These are phyloP conservation scores for Fraxinus quadrangulata DNA, from an alignment of 257 asterid genomes.

Conservation along the genomic window DNA sequence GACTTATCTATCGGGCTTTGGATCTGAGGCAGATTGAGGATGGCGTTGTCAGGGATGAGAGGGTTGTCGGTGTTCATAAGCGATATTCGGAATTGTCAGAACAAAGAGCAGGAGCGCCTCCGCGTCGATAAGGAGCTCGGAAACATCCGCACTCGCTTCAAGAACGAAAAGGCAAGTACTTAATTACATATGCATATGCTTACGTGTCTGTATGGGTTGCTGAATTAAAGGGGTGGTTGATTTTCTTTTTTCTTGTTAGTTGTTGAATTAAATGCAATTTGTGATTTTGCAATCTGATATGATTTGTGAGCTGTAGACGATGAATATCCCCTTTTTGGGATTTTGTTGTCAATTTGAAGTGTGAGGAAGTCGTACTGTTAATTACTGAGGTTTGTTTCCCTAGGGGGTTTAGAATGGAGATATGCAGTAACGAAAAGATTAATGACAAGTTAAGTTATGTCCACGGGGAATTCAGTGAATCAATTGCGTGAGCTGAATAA, in stretches of 20 bases:
- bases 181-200: background rate
- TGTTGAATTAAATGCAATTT: slow-evolving; percentile 14
- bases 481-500: background rate
- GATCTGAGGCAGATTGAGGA: slow-evolving; percentile 51
- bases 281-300: slow-evolving; percentile 21
- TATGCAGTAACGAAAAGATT: background rate
- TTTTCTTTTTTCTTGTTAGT: background rate
- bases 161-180: slow-evolving; percentile 75
- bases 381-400: background rate
- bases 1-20: slow-evolving; percentile 23
- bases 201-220: slow-evolving; percentile 5
- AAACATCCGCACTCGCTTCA: slow-evolving; percentile 84
- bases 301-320: slow-evolving; percentile 32
- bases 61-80: slow-evolving; percentile 64
- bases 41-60: slow-evolving; percentile 69
- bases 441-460: background rate
- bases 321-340: background rate
- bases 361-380: background rate
- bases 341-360: background rate
- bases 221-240: background rate
- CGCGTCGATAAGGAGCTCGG: slow-evolving; percentile 89
- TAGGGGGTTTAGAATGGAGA: background rate
- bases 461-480: background rate
- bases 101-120: slow-evolving; percentile 59
- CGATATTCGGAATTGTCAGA: slow-evolving; percentile 63